phyloP scores from a whole-genome alignment of 2,329 filamentous ascomycete genomes.

The Furcasterigmium furcatum region DNA sequence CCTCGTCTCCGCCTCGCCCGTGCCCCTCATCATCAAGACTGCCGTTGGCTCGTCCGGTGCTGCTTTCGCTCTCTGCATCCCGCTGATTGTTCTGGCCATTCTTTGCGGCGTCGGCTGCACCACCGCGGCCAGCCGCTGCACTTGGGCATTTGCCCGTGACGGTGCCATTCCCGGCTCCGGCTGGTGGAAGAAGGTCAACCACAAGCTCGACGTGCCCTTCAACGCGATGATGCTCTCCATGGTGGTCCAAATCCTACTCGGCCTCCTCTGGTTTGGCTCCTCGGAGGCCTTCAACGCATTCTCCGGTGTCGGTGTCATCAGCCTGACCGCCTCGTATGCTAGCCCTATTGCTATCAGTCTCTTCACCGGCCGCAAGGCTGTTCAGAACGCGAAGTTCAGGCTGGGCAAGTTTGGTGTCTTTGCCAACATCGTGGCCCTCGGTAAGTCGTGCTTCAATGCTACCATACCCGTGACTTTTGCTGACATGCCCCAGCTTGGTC shows the following conservation, averaged over 20 bases:
- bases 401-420: conserved; percentile 59
- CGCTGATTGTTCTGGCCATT: conserved; percentile 62
- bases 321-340: conserved; percentile 65
- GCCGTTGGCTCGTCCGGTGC: conserved; percentile 60
- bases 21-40: conserved; percentile 60
- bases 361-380: conserved; percentile 54
- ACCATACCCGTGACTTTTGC: conserved; percentile 19
- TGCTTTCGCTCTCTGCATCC: conserved; percentile 60
- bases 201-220: conserved; percentile 59
- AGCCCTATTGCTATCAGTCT: conserved; percentile 64
- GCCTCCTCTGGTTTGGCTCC: conserved; percentile 67
- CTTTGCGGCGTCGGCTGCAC: conserved; percentile 69
- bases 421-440: conserved; percentile 62
- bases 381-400: conserved; percentile 55
- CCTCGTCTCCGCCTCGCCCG: conserved; percentile 56
- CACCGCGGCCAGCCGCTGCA: conserved; percentile 64
- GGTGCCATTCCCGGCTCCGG: conserved; percentile 63
- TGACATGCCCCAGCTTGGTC: conserved; percentile 68
- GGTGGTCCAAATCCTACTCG: conserved; percentile 60
- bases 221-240: conserved; percentile 73
- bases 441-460: conserved; percentile 37
- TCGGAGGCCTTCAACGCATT: conserved; percentile 70
- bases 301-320: conserved; percentile 68
- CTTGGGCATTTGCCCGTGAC: conserved; percentile 69
- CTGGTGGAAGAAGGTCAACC: conserved; percentile 60